A percentile compares a stretch with the other conserved stretches of the same genome.
Conservation (phyloP, 2,329 filamentous ascomycete species). For the Colletotrichum sp. region DNA sequence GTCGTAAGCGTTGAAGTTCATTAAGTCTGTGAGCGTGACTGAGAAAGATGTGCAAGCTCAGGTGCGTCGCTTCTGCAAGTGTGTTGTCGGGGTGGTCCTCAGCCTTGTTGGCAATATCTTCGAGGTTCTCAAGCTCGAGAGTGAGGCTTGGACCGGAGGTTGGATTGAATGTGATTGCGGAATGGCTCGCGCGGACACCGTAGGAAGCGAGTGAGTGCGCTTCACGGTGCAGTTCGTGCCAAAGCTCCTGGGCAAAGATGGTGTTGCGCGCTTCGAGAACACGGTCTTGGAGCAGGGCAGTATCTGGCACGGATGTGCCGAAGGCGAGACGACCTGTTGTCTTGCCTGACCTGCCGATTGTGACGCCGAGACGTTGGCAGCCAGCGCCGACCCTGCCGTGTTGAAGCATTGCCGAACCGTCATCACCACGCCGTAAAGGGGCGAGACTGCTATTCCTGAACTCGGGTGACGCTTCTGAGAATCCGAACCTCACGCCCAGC, state of each 20-base stretch:
- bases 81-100: slow-evolving; percentile 44
- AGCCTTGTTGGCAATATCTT: slow-evolving; percentile 28
- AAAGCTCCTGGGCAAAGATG: slow-evolving; percentile 84
- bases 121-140: slow-evolving; percentile 61
- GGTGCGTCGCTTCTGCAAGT: slow-evolving; percentile 69
- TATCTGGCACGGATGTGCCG: slow-evolving; percentile 58
- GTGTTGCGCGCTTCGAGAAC: slow-evolving; percentile 80
- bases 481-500: slow-evolving; percentile 88
- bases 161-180: slow-evolving; percentile 60
- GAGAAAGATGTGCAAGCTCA: slow-evolving; percentile 77
- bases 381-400: slow-evolving; percentile 55
- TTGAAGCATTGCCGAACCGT: slow-evolving; percentile 79
- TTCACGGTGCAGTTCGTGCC: slow-evolving; percentile 87
- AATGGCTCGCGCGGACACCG: slow-evolving; percentile 68
- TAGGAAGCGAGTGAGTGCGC: slow-evolving; percentile 74
- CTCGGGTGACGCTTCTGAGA: slow-evolving; percentile 71
- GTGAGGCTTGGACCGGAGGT: slow-evolving; percentile 62
- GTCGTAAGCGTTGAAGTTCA: slow-evolving; percentile 69
- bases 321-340: slow-evolving; percentile 62
- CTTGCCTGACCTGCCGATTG: slow-evolving; percentile 61
- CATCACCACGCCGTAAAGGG: slow-evolving; percentile 74
- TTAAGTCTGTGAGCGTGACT: slow-evolving; percentile 80
- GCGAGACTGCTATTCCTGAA: slow-evolving; percentile 78
- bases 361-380: slow-evolving; percentile 70
- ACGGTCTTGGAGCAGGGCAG: slow-evolving; percentile 67